Evolutionary conservation across 2,329 filamentous ascomycete genomes (phyloP).

Genomic region (Fusarium papillatum): DNA sequence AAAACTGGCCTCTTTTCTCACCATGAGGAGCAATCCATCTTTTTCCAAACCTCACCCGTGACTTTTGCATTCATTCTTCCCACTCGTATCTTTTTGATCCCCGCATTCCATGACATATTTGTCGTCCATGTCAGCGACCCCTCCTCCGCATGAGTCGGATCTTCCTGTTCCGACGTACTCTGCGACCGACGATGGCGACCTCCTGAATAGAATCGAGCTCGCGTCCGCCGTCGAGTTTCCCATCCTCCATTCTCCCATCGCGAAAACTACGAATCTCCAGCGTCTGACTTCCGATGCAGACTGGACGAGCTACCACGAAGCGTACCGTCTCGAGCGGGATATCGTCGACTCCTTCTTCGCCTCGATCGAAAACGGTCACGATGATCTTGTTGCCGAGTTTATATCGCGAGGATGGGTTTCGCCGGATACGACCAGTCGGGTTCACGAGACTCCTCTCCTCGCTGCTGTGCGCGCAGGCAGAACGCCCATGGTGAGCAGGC

Average conservation of each 20-base stretch:
- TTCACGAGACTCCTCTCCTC: conserved; percentile 52
- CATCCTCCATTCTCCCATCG: conserved; percentile 27
- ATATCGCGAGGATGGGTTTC: conserved; percentile 52
- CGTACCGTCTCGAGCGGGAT: conserved; percentile 32
- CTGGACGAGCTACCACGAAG: conserved; percentile 13
- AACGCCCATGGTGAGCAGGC: conserved; percentile 49
- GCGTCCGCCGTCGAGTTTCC: conserved; percentile 32
- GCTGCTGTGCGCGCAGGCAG: conserved; percentile 49
- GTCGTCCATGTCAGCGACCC: background rate
- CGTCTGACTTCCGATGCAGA: background rate
- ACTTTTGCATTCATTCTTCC: too few species aligned
- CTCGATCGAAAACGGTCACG: conserved; percentile 43
- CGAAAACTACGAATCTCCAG: background rate
- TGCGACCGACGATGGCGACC: conserved; percentile 28
- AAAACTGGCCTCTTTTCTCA: conserved; percentile 12
- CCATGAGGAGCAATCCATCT: background rate
- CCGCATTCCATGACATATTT: background rate
- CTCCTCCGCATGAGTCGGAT: background rate
- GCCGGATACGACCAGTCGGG: conserved; percentile 49
- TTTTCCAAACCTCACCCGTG: background rate
- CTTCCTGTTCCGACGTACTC: conserved; percentile 36
- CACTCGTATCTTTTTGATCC: background rate
- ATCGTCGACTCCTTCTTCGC: conserved; percentile 49
- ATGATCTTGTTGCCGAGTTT: conserved; percentile 47
- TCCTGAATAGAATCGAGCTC: conserved; percentile 37